Conservation (phyloP, 2,329 filamentous ascomycete genomes). For the Stemphylium beticola region DNA sequence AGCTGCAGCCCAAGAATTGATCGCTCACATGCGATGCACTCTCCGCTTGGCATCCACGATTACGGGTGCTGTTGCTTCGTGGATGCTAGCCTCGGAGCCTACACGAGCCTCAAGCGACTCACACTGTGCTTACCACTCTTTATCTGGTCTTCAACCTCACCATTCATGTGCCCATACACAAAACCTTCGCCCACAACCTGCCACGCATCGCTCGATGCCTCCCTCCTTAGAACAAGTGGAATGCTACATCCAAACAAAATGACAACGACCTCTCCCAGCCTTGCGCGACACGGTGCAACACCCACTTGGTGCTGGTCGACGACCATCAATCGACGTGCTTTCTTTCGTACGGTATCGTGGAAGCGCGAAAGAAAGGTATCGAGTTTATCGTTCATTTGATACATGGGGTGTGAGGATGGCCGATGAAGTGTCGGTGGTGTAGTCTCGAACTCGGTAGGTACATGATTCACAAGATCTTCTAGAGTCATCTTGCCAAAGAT, state of each 20-base stretch:
- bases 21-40: too few relatives aligned
- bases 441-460: conserved; percentile 4
- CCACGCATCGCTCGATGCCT: conserved; percentile 23
- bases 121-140: conserved; percentile 17
- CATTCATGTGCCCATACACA: conserved; percentile 38
- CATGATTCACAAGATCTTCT: conserved; percentile 17
- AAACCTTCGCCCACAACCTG: conserved; percentile 40
- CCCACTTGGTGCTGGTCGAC: conserved; percentile 33
- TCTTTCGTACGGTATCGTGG: conserved; percentile 38
- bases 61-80: too few relatives aligned
- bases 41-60: too few relatives aligned
- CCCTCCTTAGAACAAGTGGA: conserved; percentile 39
- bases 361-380: conserved; percentile 39
- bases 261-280: conserved; percentile 38
- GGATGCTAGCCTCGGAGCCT: too few relatives aligned
- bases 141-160: conserved; percentile 24
- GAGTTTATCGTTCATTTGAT: conserved; percentile 23
- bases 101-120: conserved; percentile 17
- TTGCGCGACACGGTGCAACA: conserved; percentile 37
- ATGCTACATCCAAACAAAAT: conserved; percentile 47
- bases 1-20: too few relatives aligned
- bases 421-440: conserved; percentile 17
- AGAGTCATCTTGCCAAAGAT: conserved; percentile 24
- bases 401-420: conserved; percentile 23
- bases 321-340: conserved; percentile 37